phyloP scores from a whole-genome alignment of 352 stramenopile genomes.

The Phytophthora uliginosa region DNA sequence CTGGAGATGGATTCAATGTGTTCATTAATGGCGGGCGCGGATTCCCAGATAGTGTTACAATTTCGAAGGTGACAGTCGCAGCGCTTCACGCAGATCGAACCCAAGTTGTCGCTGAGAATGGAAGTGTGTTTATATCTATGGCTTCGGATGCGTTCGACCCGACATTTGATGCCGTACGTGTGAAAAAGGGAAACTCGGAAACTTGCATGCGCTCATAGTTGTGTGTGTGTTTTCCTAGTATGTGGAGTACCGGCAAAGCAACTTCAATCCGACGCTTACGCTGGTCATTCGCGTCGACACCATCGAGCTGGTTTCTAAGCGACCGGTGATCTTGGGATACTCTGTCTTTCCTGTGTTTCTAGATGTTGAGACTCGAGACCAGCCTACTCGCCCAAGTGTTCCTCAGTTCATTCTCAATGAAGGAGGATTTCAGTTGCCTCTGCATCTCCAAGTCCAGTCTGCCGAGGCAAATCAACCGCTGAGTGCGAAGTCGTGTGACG shows the following conservation, averaged over 20 bases:
- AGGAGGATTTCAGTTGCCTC: constrained; percentile 82
- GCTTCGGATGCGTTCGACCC: constrained; percentile 51
- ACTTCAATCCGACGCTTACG: constrained; percentile 86
- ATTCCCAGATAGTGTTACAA: constrained; percentile 75
- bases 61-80: constrained; percentile 80
- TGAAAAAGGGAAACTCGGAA: not conserved
- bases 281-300: constrained; percentile 89
- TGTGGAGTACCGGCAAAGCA: constrained; percentile 78
- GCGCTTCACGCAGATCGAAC: constrained; percentile 65
- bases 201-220: constrained; percentile 6
- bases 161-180: constrained; percentile 61
- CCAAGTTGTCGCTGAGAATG: constrained; percentile 43
- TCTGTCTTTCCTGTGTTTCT: constrained; percentile 78
- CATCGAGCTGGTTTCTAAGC: constrained; percentile 62
- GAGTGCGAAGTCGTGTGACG: constrained; percentile 44
- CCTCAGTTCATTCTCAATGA: constrained; percentile 72
- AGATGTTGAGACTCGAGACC: constrained; percentile 61
- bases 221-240: constrained; percentile 40
- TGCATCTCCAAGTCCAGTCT: constrained; percentile 61
- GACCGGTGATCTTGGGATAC: constrained; percentile 82
- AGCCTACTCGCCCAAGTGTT: constrained; percentile 59
- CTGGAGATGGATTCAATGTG: constrained; percentile 84
- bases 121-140: constrained; percentile 30
- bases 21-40: constrained; percentile 80
- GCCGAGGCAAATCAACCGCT: constrained; percentile 44